phyloP scores from a whole-genome alignment of 345 rosid species.

The Eutrema heterophyllum region DNA sequence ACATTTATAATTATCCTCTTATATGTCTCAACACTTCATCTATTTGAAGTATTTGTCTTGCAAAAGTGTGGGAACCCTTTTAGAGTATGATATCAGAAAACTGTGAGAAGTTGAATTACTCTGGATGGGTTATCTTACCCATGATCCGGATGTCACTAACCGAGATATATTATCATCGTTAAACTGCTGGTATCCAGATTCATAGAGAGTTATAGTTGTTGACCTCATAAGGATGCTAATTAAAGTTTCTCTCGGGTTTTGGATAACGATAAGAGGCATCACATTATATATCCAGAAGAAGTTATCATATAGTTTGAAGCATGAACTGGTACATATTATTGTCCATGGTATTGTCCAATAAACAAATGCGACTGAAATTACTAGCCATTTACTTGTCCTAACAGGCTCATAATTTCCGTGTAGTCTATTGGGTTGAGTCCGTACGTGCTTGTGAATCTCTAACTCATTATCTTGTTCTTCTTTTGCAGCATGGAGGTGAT shows the following conservation, averaged over 20 bases:
- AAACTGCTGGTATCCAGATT: too few relatives aligned
- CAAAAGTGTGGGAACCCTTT: conserved; percentile 1
- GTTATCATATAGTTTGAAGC: background rate
- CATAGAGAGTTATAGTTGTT: too few relatives aligned
- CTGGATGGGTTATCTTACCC: background rate
- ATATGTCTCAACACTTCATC: background rate
- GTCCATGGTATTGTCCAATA: background rate
- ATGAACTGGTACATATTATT: background rate
- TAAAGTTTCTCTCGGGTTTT: too few relatives aligned
- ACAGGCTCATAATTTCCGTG: background rate
- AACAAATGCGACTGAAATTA: background rate
- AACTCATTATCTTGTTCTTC: background rate
- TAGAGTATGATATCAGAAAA: background rate
- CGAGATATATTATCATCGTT: background rate
- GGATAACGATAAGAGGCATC: too few relatives aligned
- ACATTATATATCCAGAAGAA: background rate
- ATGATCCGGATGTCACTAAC: background rate
- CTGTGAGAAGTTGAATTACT: background rate
- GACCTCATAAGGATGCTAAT: too few relatives aligned
- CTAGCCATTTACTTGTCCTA: background rate
- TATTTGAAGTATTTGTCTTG: background rate
- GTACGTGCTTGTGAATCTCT: background rate
- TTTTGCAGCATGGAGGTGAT: conserved; percentile 77
- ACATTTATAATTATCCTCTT: background rate
- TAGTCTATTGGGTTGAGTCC: background rate